Percentiles rank a stretch among this genome's conserved stretches.
Conservation (phyloP, 768 basidiomycete species). For the Suillus alpinus region DNA sequence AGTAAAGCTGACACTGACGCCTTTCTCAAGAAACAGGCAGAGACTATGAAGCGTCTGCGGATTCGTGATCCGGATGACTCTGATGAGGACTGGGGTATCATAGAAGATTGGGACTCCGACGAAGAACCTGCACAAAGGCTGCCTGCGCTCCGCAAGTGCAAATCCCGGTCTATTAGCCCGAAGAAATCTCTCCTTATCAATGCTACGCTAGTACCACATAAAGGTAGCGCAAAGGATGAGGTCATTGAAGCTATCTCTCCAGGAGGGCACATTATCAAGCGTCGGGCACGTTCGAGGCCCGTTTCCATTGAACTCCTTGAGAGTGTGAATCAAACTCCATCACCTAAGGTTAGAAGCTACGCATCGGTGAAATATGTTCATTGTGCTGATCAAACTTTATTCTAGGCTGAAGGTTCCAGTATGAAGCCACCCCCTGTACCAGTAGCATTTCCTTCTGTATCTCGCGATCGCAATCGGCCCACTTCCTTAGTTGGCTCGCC, state of each 20-base stretch:
- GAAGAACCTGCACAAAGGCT: slow-evolving; percentile 43
- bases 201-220: slow-evolving; percentile 26
- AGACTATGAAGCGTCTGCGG: slow-evolving; percentile 59
- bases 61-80: slow-evolving; percentile 54
- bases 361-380: neutral
- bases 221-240: slow-evolving; percentile 49
- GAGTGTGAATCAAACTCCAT: slow-evolving; percentile 43
- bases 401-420: neutral
- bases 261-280: slow-evolving; percentile 72
- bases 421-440: slow-evolving; percentile 17
- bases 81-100: slow-evolving; percentile 41
- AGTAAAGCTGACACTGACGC: slow-evolving; percentile 36
- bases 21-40: slow-evolving; percentile 51
- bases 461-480: slow-evolving; percentile 38
- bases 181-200: slow-evolving; percentile 23
- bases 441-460: slow-evolving; percentile 38
- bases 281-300: slow-evolving; percentile 71
- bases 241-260: slow-evolving; percentile 71
- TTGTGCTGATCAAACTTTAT: neutral
- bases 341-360: slow-evolving; percentile 29
- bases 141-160: slow-evolving; percentile 23
- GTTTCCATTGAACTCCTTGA: slow-evolving; percentile 65
- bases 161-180: slow-evolving; percentile 27
- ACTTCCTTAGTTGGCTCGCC: slow-evolving; percentile 49
- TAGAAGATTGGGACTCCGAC: slow-evolving; percentile 48